Base-by-base conservation (phyloP, 495 filamentous ascomycete genomes). In the Penicillium salamii region DNA sequence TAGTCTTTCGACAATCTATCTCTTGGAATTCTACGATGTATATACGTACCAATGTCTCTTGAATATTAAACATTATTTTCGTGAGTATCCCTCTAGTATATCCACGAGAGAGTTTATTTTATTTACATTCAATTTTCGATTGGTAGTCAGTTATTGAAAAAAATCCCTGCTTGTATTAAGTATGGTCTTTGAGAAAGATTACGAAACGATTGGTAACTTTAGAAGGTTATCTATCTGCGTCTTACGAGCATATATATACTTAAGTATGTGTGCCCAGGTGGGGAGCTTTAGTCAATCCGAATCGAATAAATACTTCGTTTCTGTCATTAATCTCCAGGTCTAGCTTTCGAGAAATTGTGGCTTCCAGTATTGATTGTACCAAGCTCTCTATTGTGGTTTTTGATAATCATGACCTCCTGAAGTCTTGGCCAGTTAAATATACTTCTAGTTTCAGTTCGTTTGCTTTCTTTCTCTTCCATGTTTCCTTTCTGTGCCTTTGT, bases 31-130 rank as follows among this genome's bases (percentile, higher is more conserved):
- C 7, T 23, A n/a, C 37, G 37, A 9, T 13, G 11, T 5, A 43
- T 21, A n/a, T n/a, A n/a, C n/a, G 21, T 32, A 26, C 41, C 41
- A 43, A 18, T 26, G 41, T 26, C 41, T 28, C 14, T 14, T 15
- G 15, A 32, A 29, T 4, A 14, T 9, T 20, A 24, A 3, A 20
- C 11, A 31, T 18, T 43, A n/a, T 12, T 32, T n/a, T 11, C 9
- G 41, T 15, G 41, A 31, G 1, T 12, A 29, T 18, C 41, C 26
- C 7, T 57, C 21, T 8, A 49, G 42, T 41, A 55, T 29, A 29
- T 57, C 54, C 14, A 57, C 54, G 1, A 52, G 32, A 5, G 49
- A 38, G 36, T 53, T 53, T 23, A 53, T 53, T 21, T 49, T 48
- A n/a, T 23, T 43, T 2, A 57, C 38, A 38, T n/a, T 36, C 11